Evolutionary conservation across 1,284 basidiomycete genomes (phyloP), one percentile per base, ranked within the genome.

Genomic region (Trichosporon sp.): DNA sequence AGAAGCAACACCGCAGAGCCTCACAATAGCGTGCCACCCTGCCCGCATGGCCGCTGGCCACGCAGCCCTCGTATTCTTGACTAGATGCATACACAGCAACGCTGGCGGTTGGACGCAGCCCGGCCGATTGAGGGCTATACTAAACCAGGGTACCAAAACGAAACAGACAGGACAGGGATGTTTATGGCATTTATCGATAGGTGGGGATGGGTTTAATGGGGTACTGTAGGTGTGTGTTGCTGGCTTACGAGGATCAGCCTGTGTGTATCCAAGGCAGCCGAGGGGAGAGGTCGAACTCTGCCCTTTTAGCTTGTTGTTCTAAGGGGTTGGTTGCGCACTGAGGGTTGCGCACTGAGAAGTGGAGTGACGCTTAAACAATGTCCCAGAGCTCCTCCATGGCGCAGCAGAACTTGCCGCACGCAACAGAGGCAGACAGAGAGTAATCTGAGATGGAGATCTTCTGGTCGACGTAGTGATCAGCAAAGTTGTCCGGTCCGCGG

Each of bases 391-490:
- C 87, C 79, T 88, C 83, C 76, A 88, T 85, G 2, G 88, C 89
- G 76, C 89, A 91, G 76, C 89, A 90, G 80, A 91, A 91, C 86
- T 90, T 80, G 71, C 96, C 96, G 80, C 96, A 99, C 13, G 96
- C 96, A 38, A 98, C 95, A 44, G 91, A 93, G 23, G 97, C 96
- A 77, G 93, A 96, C 63, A 99, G 85, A 6, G 92, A 89, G 83
- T 97, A 99, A 77, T 98, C 91, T 77, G 92, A 95, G 83, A 99
- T 95, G 72, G 92, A 89, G 78, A 99, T 95, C 86, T 99, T 99
- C 83, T 97, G 92, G 80, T 99, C 96, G 0, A 98, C 92, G n/a
- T 88, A 92, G 64, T 79, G 77, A 83, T 99, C 97, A 12, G 97
- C 96, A 85, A 99, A 99, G 84, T 95, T 93, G 78, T 99, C 96